Evolutionary conservation across 345 rosid species (phyloP).

Genomic region (Anastatica hierochuntica): DNA sequence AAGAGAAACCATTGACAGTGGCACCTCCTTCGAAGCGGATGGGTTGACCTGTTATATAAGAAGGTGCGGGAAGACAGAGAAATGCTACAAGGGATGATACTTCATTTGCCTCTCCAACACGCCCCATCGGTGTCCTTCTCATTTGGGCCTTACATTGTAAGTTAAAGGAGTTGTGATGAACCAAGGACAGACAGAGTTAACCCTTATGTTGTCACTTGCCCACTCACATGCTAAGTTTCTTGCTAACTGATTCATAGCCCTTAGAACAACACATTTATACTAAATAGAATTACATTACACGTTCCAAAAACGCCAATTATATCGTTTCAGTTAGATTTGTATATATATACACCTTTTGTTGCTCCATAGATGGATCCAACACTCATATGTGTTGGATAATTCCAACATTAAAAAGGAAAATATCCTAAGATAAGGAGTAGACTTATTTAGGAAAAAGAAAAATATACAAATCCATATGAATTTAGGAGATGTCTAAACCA

Average conservation of each 20-base stretch:
- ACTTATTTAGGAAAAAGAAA: no score
- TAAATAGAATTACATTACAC: no score
- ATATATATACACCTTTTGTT: conserved; percentile 8
- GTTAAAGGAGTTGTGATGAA: neutral
- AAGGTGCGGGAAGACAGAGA: conserved; percentile 68
- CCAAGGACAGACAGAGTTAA: conserved; percentile 19
- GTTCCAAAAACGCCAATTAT: no score
- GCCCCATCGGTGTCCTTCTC: conserved; percentile 49
- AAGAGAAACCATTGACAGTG: conserved; percentile 20
- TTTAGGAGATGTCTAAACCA: no score
- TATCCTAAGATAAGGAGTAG: no score
- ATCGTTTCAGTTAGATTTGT: no score
- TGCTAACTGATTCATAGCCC: conserved; percentile 21
- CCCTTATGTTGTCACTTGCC: conserved; percentile 18
- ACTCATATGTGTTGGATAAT: no score
- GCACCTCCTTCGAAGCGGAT: conserved; percentile 63
- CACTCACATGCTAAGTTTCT: conserved; percentile 22
- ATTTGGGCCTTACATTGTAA: conserved; percentile 12
- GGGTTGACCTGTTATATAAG: conserved; percentile 67
- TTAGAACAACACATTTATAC: no score
- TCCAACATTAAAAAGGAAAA: no score
- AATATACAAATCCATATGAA: no score
- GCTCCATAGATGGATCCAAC: conserved; percentile 31
- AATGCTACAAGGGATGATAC: conserved; percentile 57
- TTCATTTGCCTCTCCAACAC: conserved; percentile 61